Percentiles rank a stretch among this genome's conserved stretches.
phyloP scores from a whole-genome alignment of 2,329 filamentous ascomycete species.

The Exophiala mesophila region DNA sequence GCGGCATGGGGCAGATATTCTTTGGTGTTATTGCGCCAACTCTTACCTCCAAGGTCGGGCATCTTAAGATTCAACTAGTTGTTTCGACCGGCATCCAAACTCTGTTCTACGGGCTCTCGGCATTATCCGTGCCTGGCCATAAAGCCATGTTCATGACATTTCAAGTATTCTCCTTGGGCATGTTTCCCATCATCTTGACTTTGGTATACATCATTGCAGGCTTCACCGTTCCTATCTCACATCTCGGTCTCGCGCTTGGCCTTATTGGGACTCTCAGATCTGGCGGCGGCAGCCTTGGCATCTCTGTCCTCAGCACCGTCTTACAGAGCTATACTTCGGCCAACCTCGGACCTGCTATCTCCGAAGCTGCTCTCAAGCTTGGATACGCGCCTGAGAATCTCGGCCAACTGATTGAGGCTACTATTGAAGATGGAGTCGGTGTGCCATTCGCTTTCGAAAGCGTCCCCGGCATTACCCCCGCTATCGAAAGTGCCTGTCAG shows the following conservation, averaged over 20 bases:
- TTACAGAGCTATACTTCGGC: slow-evolving; percentile 3
- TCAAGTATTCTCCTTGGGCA: slow-evolving; percentile 4
- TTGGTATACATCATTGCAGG: slow-evolving; percentile 10
- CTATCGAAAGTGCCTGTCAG: neutral
- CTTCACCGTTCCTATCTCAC: slow-evolving; percentile 5
- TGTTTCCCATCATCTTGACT: slow-evolving; percentile 7
- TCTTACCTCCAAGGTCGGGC: neutral
- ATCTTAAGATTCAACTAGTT: slow-evolving; percentile 11
- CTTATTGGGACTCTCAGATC: slow-evolving; percentile 13
- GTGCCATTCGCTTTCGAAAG: slow-evolving; percentile 6
- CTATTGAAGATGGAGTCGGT: slow-evolving; percentile 1
- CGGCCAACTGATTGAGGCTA: slow-evolving; percentile 5
- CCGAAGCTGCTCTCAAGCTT: slow-evolving; percentile 1
- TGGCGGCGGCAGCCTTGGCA: slow-evolving; percentile 9
- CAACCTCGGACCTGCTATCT: slow-evolving; percentile 1
- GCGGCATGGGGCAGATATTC: slow-evolving; percentile 6
- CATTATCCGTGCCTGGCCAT: slow-evolving; percentile 18
- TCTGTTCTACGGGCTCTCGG: slow-evolving; percentile 2
- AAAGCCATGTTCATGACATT: slow-evolving; percentile 7
- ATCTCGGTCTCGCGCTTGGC: slow-evolving; percentile 10
- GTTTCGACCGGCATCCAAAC: slow-evolving; percentile 5
- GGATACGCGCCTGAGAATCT: neutral
- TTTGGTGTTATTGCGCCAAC: slow-evolving; percentile 5
- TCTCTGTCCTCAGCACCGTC: slow-evolving; percentile 12
- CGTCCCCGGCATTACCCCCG: slow-evolving; percentile 8